Conservation (phyloP, 2,329 filamentous ascomycete species). For the Aureobasidium sp. region DNA sequence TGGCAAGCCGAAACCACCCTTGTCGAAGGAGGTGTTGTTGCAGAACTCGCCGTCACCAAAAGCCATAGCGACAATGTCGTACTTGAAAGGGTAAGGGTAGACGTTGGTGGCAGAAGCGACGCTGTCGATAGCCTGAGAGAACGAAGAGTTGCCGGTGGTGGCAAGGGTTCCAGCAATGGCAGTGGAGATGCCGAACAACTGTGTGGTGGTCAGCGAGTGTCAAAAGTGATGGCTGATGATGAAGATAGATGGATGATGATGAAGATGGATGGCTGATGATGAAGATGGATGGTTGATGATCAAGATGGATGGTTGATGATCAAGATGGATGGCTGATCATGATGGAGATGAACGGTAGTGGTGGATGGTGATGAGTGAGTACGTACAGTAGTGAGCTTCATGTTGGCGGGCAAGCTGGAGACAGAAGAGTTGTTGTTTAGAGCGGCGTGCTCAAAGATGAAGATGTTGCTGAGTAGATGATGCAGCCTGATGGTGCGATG, state of each 20-base stretch:
- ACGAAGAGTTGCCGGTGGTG: background rate
- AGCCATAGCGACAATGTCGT: too few species aligned
- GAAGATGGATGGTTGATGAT: background rate
- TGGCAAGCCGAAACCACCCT: too few species aligned
- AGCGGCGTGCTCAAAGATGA: background rate
- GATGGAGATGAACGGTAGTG: too few species aligned
- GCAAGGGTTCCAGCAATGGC: background rate
- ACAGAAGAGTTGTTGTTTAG: background rate
- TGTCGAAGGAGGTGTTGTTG: too few species aligned
- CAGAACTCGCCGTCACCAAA: too few species aligned
- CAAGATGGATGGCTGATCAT: background rate
- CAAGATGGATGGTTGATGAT: background rate
- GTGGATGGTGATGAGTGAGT: background rate
- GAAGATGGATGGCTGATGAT: background rate
- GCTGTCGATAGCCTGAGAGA: too few species aligned
- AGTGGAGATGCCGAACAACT: background rate
- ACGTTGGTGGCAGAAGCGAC: background rate
- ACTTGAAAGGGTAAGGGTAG: too few species aligned
- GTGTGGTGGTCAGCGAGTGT: background rate
- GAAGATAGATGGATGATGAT: background rate
- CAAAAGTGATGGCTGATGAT: background rate
- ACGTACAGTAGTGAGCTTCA: slow-evolving; percentile 12
- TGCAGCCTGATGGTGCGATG: background rate
- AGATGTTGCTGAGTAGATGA: background rate
- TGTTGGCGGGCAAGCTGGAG: background rate